Base-by-base conservation (phyloP, 208 protist species). In the Acanthamoeba castellanii region DNA sequence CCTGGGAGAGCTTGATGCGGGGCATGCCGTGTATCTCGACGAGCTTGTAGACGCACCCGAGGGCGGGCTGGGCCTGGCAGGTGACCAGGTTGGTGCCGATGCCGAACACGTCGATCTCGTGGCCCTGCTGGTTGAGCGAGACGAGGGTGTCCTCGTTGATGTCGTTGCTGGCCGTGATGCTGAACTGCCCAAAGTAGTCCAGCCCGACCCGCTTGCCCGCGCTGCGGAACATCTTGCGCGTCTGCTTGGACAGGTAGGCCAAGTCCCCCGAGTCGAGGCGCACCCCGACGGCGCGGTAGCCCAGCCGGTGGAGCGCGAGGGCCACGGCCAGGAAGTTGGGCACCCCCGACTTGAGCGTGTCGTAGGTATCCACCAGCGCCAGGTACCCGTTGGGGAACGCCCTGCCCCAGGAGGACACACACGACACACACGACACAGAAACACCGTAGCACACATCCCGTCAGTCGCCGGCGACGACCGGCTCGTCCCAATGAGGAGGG, bases 41-140 rank as follows among this genome's bases (percentile, higher is more conserved):
- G 1, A 99, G 64, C 95, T 99, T 99, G 95, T 98, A 99, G 3
- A 99, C 98, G 93, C 98, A 97, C 22, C 98, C 98, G 0, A 99
- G 95, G 2, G 98, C 98, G 45, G 98, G 98, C 76, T 98, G 97
- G 30, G 93, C 76, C 78, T 98, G 94, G 81, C 98, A 99, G 0
- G 98, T 99, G 0, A 87, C 78, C 78, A 99, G 70, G 42, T 99
- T 95, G 0, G 98, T 99, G n/a, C 98, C 98, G n/a, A 99, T 97
- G 25, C 98, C 98, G 96, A 98, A 99, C 0, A 95, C 72, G 94
- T 98, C 96, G 66, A 99, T 97, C 13, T 96, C 68, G 70, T 98
- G 95, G 32, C 96, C 96, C 27, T 97, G 78, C 57, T 95, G 81
- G 27, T 97, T 96, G 18, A 98, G 95, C n/a, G 95, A 70, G 18